phyloP scores from a whole-genome alignment of 768 basidiomycete species.

The Lentinus brumalis region DNA sequence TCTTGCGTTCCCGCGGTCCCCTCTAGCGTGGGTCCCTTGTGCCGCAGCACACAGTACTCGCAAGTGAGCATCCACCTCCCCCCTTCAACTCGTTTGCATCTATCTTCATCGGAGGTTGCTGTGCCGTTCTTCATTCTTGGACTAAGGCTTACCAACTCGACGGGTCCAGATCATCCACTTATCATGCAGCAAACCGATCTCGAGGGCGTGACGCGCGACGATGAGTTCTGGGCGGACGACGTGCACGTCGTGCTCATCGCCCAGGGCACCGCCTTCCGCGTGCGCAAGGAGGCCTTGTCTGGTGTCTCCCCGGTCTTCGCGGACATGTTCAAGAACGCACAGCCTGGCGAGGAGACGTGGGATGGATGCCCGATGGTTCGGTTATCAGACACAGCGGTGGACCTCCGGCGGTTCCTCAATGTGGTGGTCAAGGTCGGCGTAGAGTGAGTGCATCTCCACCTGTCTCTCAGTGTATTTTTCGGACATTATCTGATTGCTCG shows the following conservation, averaged over 20 bases:
- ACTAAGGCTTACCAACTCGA: too few relatives aligned
- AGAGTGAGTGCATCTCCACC: not conserved
- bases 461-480: not conserved
- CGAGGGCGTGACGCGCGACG: not conserved
- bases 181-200: too few relatives aligned
- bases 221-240: constrained; percentile 58
- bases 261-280: constrained; percentile 9
- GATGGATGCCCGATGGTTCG: constrained; percentile 13
- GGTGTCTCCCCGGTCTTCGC: constrained; percentile 16
- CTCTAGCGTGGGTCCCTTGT: too few relatives aligned
- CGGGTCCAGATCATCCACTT: too few relatives aligned
- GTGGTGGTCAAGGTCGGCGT: not conserved
- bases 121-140: too few relatives aligned
- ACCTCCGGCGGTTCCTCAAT: constrained; percentile 5
- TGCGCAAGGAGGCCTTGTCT: constrained; percentile 18
- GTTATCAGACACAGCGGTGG: constrained; percentile 3
- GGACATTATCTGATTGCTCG: not conserved
- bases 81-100: too few relatives aligned
- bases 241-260: constrained; percentile 68
- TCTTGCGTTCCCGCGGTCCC: too few relatives aligned
- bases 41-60: too few relatives aligned
- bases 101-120: too few relatives aligned
- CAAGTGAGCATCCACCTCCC: too few relatives aligned
- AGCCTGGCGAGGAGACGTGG: constrained; percentile 1
- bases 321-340: constrained; percentile 14